Evolutionary conservation across 345 rosid genomes (phyloP).

Genomic region (Eucalyptus caleyi): DNA sequence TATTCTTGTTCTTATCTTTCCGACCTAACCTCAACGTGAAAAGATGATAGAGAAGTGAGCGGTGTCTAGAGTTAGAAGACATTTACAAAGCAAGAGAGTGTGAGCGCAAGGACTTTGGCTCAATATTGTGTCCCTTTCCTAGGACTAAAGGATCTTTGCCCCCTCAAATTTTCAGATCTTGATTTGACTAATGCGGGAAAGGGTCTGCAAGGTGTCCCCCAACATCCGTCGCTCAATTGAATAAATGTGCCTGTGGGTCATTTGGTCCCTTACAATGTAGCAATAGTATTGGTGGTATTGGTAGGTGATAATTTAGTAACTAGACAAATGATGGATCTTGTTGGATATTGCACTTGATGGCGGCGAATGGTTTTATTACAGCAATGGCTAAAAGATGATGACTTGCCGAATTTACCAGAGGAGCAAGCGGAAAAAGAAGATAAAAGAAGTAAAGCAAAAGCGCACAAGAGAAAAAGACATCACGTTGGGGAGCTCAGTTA

Average conservation of each 20-base stretch:
- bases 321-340: background rate
- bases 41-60: background rate
- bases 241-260: background rate
- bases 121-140: background rate
- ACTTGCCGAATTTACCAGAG: background rate
- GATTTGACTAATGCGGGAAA: background rate
- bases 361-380: background rate
- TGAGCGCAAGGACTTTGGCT: background rate
- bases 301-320: background rate
- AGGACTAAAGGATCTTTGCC: background rate
- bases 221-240: background rate
- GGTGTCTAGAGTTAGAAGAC: background rate
- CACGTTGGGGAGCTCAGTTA: background rate
- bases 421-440: background rate
- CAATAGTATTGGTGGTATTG: background rate
- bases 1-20: background rate
- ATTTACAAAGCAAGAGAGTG: background rate
- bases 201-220: background rate
- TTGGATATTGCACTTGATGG: background rate
- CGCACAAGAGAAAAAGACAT: background rate
- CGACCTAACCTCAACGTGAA: background rate
- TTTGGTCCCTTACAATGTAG: background rate
- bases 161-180: background rate
- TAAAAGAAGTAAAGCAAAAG: background rate
- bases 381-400: background rate